Conservation (phyloP, 2,329 filamentous ascomycete genomes). For the Pseudohalonectria lignicola region DNA sequence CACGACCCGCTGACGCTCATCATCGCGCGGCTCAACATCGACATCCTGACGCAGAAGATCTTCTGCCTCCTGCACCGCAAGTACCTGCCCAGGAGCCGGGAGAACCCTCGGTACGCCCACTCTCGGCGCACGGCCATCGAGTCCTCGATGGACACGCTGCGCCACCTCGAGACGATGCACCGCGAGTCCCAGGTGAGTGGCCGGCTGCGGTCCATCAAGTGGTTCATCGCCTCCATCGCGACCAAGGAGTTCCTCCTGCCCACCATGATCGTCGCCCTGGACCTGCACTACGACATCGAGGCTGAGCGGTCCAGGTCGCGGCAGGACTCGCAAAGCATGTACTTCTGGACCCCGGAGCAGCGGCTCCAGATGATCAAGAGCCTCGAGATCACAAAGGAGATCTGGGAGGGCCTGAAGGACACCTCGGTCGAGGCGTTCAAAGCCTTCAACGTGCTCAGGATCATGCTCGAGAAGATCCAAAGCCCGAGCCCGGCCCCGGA, state of each 20-base stretch:
- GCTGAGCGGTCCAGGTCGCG: constrained; percentile 28
- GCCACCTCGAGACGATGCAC: constrained; percentile 66
- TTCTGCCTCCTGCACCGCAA: constrained; percentile 82
- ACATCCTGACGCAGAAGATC: constrained; percentile 80
- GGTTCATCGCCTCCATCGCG: constrained; percentile 69
- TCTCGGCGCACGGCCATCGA: constrained; percentile 79
- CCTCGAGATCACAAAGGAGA: constrained; percentile 60
- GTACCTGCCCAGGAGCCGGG: constrained; percentile 67
- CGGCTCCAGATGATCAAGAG: constrained; percentile 65
- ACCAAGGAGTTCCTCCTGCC: constrained; percentile 80
- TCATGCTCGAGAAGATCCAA: constrained; percentile 74
- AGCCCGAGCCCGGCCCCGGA: constrained; percentile 20
- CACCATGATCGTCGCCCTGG: constrained; percentile 73
- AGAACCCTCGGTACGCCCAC: constrained; percentile 72
- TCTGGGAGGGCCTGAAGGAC: constrained; percentile 72
- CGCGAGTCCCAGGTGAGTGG: constrained; percentile 63
- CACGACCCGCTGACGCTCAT: constrained; percentile 76
- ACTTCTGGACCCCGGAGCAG: constrained; percentile 47
- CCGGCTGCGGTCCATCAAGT: constrained; percentile 61
- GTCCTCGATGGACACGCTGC: constrained; percentile 70
- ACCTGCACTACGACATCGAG: constrained; percentile 61
- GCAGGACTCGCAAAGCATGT: constrained; percentile 30
- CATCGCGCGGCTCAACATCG: constrained; percentile 74
- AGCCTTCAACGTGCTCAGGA: constrained; percentile 65
- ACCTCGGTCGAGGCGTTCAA: constrained; percentile 85